phyloP scores from a whole-genome alignment of 108 stramenopile genomes.

The Nitzschia inconspicua region DNA sequence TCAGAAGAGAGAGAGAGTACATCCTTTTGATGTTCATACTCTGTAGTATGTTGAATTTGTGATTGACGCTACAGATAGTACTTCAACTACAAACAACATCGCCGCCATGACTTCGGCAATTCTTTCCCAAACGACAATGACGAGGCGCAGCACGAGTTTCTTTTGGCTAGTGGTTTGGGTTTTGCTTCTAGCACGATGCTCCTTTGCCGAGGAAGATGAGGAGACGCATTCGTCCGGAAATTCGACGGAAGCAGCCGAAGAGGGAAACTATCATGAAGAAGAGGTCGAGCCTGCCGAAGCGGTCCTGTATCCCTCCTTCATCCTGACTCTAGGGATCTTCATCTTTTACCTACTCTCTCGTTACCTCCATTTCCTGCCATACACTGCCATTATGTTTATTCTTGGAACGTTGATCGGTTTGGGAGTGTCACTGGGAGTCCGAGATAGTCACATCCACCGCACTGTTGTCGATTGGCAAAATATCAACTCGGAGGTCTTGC shows the following conservation, averaged over 20 bases:
- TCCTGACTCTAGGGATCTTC: slow-evolving; percentile 42
- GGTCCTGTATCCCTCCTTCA: slow-evolving; percentile 54
- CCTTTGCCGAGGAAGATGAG: not conserved
- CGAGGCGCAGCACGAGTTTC: too few relatives aligned
- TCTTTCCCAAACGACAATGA: too few relatives aligned
- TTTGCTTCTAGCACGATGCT: not conserved
- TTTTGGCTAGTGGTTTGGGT: not conserved
- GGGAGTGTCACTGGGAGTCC: not conserved
- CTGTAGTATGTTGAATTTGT: too few relatives aligned
- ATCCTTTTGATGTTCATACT: too few relatives aligned
- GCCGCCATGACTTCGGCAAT: too few relatives aligned
- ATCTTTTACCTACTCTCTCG: slow-evolving; percentile 46
- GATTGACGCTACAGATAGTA: too few relatives aligned
- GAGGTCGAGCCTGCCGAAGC: slow-evolving; percentile 36
- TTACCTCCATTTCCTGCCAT: slow-evolving; percentile 43
- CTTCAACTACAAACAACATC: too few relatives aligned
- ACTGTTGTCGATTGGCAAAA: slow-evolving; percentile 51
- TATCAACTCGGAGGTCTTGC: slow-evolving; percentile 69
- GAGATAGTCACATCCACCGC: slow-evolving; percentile 23
- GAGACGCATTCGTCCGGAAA: not conserved
- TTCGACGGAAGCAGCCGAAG: not conserved
- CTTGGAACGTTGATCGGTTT: slow-evolving; percentile 64
- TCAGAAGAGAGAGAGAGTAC: too few relatives aligned
- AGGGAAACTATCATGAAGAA: slow-evolving; percentile 23
- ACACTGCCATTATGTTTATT: slow-evolving; percentile 78